Percentiles rank a stretch among this genome's conserved stretches.
Evolutionary conservation across 192 early-diverging fungal species (phyloP).

Genomic region (Podila epigama): DNA sequence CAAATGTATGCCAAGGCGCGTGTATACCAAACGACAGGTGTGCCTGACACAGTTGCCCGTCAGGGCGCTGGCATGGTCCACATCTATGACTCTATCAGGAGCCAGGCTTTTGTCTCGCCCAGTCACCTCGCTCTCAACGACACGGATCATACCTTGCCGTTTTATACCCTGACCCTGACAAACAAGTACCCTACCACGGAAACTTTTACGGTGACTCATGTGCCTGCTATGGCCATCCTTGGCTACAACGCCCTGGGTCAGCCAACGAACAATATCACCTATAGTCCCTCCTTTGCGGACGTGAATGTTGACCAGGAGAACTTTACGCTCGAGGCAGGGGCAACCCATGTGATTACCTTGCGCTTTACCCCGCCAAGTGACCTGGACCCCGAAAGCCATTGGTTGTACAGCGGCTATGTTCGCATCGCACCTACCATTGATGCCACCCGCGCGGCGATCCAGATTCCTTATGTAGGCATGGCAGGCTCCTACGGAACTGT

Average conservation of each 20-base stretch:
- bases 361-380: slow-evolving; percentile 45
- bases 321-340: slow-evolving; percentile 28
- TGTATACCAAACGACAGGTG: neutral
- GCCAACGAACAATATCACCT: slow-evolving; percentile 13
- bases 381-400: slow-evolving; percentile 18
- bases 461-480: slow-evolving; percentile 49
- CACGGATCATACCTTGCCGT: slow-evolving; percentile 36
- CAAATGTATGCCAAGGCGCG: slow-evolving; percentile 26
- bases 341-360: slow-evolving; percentile 29
- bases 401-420: slow-evolving; percentile 26
- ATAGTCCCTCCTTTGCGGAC: slow-evolving; percentile 18
- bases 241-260: slow-evolving; percentile 33
- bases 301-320: slow-evolving; percentile 18
- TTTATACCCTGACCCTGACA: slow-evolving; percentile 45
- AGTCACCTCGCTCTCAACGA: slow-evolving; percentile 64
- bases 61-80: slow-evolving; percentile 82
- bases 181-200: slow-evolving; percentile 37
- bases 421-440: slow-evolving; percentile 4
- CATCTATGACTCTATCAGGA: slow-evolving; percentile 62
- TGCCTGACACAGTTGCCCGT: slow-evolving; percentile 51
- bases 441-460: slow-evolving; percentile 7
- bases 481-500: slow-evolving; percentile 28
- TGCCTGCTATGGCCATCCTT: slow-evolving; percentile 47
- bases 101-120: slow-evolving; percentile 61
- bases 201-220: slow-evolving; percentile 46